Base-by-base conservation (phyloP, 2,329 filamentous ascomycete species). In the Ceratocystis alfenasii region DNA sequence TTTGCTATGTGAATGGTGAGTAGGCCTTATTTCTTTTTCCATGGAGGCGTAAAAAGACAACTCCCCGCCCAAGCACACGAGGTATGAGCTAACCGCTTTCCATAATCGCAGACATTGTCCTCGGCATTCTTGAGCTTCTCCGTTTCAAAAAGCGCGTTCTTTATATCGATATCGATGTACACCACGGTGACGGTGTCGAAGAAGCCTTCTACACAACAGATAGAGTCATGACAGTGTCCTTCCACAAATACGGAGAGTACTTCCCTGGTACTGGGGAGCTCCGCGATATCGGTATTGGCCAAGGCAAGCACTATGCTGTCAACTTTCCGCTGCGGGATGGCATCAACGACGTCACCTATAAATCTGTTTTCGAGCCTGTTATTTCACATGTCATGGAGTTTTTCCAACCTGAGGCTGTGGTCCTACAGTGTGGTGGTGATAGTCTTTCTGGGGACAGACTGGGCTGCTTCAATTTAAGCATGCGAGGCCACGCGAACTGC, bases 231-330 rank as follows among this genome's bases (percentile, higher is more conserved):
- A 96, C 91, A 0, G 86, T 94, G 20, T 95, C 89, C 0, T 95
- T 94, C 76, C 91, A 99, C 80, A 96, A 97, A 74, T 97, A 96
- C 75, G 93, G 94, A 73, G 90, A 90, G 77, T 96, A 95, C 77
- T 96, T 96, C 76, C 92, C 92, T 0, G 92, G 91, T 61, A 96
- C 92, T 1, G 92, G 92, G 65, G 89, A 91, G 70, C 86, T 94
- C 66, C 82, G 90, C 69, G 90, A 93, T 72, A 91, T 90, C 64
- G 92, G 92, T 41, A 87, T 92, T 68, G 95, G 94, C 68, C 82
- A 87, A 25, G 92, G 92, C 68, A 94, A 94, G 73, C 87, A 95
- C 73, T 94, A 96, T 73, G 84, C 90, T 5, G 86, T 96, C 74
- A 96, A 96, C 75, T 93, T 95, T 64, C 92, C 92, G 0, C 83